A percentile compares a stretch with the other conserved stretches of the same genome.
Evolutionary conservation across 2,329 filamentous ascomycete genomes (phyloP).

Genomic region (Alternaria sp.): DNA sequence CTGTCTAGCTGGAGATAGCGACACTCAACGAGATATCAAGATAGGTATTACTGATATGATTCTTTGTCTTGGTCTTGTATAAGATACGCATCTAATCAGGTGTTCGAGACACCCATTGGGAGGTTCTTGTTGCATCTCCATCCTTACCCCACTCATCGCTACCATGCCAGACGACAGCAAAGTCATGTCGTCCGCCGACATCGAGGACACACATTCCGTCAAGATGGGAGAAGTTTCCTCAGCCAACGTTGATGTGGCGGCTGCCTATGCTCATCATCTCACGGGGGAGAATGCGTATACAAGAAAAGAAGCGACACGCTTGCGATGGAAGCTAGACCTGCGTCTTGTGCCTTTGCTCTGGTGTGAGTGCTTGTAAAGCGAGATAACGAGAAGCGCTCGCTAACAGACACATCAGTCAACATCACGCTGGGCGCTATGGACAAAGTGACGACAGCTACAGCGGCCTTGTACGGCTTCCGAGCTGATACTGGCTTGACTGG

Average conservation of each 20-base stretch:
- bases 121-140: neutral
- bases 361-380: constrained; percentile 8
- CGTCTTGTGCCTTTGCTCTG: constrained; percentile 51
- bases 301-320: constrained; percentile 21
- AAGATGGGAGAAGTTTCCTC: constrained; percentile 9
- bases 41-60: neutral
- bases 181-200: constrained; percentile 1
- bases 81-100: neutral
- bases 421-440: constrained; percentile 24
- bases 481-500: constrained; percentile 28
- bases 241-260: constrained; percentile 30
- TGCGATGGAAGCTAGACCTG: constrained; percentile 53
- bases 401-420: constrained; percentile 14
- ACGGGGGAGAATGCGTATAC: constrained; percentile 37
- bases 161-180: constrained; percentile 4
- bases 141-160: neutral
- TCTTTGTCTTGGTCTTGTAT: neutral
- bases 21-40: neutral
- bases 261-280: constrained; percentile 35
- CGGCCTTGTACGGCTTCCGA: constrained; percentile 33
- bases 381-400: neutral
- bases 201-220: constrained; percentile 5
- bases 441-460: constrained; percentile 27
- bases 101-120: neutral
- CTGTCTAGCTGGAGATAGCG: constrained; percentile 2